Percentiles rank a stretch among this genome's conserved stretches.
phyloP scores from a whole-genome alignment of 345 rosid species.

The Sonneratia alba region DNA sequence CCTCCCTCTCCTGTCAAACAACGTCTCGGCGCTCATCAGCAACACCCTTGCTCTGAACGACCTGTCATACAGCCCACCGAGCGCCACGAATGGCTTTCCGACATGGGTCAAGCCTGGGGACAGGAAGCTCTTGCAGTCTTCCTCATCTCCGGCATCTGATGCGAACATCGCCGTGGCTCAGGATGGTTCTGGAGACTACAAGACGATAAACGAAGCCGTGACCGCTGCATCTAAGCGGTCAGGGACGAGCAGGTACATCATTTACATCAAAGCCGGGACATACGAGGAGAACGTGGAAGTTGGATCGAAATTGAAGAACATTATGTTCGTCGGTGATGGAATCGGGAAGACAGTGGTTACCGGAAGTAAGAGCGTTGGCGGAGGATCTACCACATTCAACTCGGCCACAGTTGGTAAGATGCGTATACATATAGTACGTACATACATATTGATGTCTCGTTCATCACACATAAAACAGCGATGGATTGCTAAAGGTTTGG shows the following conservation, averaged over 20 bases:
- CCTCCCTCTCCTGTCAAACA: constrained; percentile 67
- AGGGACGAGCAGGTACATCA: constrained; percentile 58
- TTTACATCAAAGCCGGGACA: constrained; percentile 62
- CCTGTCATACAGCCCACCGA: constrained; percentile 35
- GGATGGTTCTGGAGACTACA: constrained; percentile 74
- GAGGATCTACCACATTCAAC: constrained; percentile 69
- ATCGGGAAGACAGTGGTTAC: constrained; percentile 59
- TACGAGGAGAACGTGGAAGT: constrained; percentile 64
- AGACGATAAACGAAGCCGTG: constrained; percentile 53
- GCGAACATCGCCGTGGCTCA: constrained; percentile 71
- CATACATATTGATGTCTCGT: background rate
- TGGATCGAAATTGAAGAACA: constrained; percentile 30
- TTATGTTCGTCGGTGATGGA: constrained; percentile 86
- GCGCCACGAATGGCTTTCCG: constrained; percentile 52
- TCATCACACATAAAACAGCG: background rate
- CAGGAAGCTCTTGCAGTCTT: constrained; percentile 57
- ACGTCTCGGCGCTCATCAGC: constrained; percentile 57
- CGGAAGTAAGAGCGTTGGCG: constrained; percentile 77
- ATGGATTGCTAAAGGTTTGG: too few relatives aligned
- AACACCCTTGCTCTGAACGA: constrained; percentile 65
- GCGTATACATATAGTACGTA: background rate
- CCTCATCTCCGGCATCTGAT: constrained; percentile 27
- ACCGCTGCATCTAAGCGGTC: constrained; percentile 42
- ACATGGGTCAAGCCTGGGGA: constrained; percentile 68
- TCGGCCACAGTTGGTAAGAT: constrained; percentile 85